Conservation (phyloP, 2,329 filamentous ascomycete species). For the Calonectria pseudoturangicola region DNA sequence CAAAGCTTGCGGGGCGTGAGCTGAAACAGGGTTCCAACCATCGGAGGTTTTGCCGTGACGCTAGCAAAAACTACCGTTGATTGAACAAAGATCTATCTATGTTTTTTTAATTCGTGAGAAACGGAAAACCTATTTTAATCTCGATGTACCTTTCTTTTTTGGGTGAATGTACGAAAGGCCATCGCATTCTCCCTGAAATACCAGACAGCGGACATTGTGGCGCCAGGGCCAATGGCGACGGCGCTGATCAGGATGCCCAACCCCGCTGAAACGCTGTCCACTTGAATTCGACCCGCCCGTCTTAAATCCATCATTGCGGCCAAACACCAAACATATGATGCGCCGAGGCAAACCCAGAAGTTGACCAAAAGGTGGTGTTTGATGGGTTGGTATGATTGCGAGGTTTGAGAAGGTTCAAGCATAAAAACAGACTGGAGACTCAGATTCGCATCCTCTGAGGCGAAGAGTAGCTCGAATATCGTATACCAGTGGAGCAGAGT, state of each 20-base stretch:
- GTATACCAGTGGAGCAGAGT: neutral
- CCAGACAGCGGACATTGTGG: slow-evolving; percentile 8
- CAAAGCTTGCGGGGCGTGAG: too few relatives aligned
- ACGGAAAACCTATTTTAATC: neutral
- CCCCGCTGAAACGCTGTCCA: neutral
- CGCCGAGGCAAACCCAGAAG: neutral
- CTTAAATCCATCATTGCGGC: slow-evolving; percentile 12
- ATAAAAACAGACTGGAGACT: neutral
- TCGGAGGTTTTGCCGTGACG: too few relatives aligned
- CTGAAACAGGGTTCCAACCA: too few relatives aligned
- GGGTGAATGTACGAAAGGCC: neutral
- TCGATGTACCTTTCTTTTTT: neutral
- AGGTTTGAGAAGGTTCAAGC: too few relatives aligned
- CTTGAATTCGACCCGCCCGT: neutral
- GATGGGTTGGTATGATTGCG: neutral
- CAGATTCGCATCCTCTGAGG: neutral
- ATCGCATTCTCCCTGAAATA: slow-evolving; percentile 6
- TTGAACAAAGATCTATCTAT: too few relatives aligned
- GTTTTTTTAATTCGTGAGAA: too few relatives aligned
- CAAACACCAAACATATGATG: slow-evolving; percentile 24
- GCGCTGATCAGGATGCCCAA: neutral
- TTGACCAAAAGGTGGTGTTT: neutral
- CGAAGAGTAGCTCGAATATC: neutral
- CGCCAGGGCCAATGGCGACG: slow-evolving; percentile 10
- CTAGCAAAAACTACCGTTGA: too few relatives aligned